Evolutionary conservation across 1,139 yeast genomes (phyloP), one percentile per base, ranked within the genome.

Genomic region (Pichia sp.): DNA sequence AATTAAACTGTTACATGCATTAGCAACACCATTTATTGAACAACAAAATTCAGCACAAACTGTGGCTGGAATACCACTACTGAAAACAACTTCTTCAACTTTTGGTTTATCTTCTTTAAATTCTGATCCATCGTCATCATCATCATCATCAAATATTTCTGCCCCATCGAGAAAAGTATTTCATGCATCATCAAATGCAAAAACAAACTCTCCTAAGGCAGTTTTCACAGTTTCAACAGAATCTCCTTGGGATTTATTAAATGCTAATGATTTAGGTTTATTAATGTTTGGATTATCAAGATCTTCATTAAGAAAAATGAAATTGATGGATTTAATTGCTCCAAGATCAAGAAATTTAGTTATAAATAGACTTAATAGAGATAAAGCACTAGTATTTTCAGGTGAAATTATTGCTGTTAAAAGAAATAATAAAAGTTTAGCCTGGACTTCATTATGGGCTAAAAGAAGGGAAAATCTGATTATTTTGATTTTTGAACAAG

Each of bases 401-500:
- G 89, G 87, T 43, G 82, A 78, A 55, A 75, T 78, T 39, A 73
- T 78, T 10, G 82, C 82, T 6, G 74, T 78, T 40, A 63, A 71
- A 35, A 57, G 80, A 43, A 76, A 76, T 23, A 69, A 67, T 40
- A 73, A 70, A 41, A 54, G 55, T 12, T 67, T 73, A 49, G 83
- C 87, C 0, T 83, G 90, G 89, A 82, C 90, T 4, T 82, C 90
- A 1, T 64, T 89, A 48, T 90, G 97, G 96, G 95, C 94, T 0
- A 89, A 87, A 58, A 71, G 78, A 48, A 80, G 80, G 54, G 81
- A 82, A 3, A 78, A 77, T 43, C 66, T 85, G 49, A 74, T 89
- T 43, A 83, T 87, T 38, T 82, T 94, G 68, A 87, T 87, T 68
- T 81, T 90, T 60, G 96, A 89, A 56, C 95, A 87, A 59, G 85